Evolutionary conservation across 2,329 filamentous ascomycete species (phyloP).

Genomic region (Phyllosticta citriasiana): DNA sequence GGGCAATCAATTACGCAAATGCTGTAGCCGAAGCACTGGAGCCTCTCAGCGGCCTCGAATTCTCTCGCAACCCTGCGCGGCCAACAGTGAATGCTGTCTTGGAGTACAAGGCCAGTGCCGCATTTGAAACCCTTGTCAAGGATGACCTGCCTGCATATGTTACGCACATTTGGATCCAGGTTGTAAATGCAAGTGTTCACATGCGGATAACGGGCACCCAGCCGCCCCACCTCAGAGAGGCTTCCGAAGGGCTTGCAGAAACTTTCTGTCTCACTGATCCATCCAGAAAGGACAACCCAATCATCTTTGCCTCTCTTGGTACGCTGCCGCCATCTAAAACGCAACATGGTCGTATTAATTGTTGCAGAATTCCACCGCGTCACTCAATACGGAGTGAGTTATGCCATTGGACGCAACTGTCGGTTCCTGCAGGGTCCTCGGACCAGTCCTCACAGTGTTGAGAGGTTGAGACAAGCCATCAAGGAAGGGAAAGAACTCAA

Average conservation of each 20-base stretch:
- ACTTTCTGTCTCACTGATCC: conserved; percentile 71
- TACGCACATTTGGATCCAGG: conserved; percentile 56
- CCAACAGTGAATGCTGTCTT: conserved; percentile 49
- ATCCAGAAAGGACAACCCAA: conserved; percentile 61
- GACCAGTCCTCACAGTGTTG: conserved; percentile 54
- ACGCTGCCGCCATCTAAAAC: conserved; percentile 10
- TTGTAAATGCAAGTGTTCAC: conserved; percentile 60
- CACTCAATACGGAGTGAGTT: conserved; percentile 64
- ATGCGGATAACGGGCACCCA: conserved; percentile 58
- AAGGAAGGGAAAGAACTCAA: conserved; percentile 57
- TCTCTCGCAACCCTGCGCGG: conserved; percentile 41
- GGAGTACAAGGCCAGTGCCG: conserved; percentile 52
- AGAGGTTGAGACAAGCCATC: conserved; percentile 52
- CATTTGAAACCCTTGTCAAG: conserved; percentile 53
- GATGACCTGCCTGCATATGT: conserved; percentile 66
- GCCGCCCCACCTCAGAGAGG: conserved; percentile 52
- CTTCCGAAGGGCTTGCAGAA: conserved; percentile 66
- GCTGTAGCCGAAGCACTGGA: conserved; percentile 53
- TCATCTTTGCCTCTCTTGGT: conserved; percentile 70
- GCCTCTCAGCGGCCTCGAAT: conserved; percentile 45
- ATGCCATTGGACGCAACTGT: conserved; percentile 66
- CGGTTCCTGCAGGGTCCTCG: conserved; percentile 68
- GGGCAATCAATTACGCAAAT: conserved; percentile 62
- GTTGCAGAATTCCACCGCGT: conserved; percentile 61
- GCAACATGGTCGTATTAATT: conserved; percentile 9